A percentile compares a stretch with the other conserved stretches of the same genome.
These are phyloP conservation scores for Penicillium thymicola DNA, from an alignment of 2,329 filamentous ascomycete species.

Conservation along the genomic window DNA sequence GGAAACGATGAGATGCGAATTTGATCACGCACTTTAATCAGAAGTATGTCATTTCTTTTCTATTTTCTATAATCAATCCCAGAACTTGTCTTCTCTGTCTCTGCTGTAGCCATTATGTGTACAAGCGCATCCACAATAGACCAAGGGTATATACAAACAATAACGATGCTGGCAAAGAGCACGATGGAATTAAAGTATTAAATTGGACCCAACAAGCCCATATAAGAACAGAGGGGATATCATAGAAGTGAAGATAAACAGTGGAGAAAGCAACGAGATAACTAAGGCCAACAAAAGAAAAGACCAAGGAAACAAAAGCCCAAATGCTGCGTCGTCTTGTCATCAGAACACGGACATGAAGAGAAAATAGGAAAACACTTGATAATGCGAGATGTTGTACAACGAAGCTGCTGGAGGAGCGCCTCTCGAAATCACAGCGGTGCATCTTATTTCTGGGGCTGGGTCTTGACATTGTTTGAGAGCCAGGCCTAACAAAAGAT, in stretches of 20 bases:
- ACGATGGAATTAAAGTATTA: conserved; percentile 32
- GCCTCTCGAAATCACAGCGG: conserved; percentile 22
- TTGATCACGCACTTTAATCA: conserved; percentile 1
- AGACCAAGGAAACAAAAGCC: conserved; percentile 23
- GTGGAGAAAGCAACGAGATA: conserved; percentile 18
- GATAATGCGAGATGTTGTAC: conserved; percentile 36
- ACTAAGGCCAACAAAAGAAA: conserved; percentile 22
- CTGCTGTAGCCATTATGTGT: conserved; percentile 14
- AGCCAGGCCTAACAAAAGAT: conserved; percentile 60
- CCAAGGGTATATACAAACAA: conserved; percentile 14
- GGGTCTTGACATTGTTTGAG: conserved; percentile 74
- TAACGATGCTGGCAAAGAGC: conserved; percentile 20
- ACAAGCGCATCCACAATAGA: conserved; percentile 16
- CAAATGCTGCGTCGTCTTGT: conserved; percentile 43
- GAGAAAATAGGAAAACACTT: conserved; percentile 27
- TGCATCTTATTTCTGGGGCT: conserved; percentile 38
- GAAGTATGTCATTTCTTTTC: conserved; percentile 17
- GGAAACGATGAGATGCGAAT: background rate
- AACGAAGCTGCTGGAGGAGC: conserved; percentile 23
- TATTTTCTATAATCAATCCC: background rate
- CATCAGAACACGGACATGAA: conserved; percentile 41
- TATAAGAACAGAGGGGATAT: conserved; percentile 45
- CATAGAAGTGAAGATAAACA: conserved; percentile 35
- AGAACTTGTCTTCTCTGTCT: conserved; percentile 2
- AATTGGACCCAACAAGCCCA: conserved; percentile 30